Conservation (phyloP, 148 eudicot genomes). For the Chenopodium formosanum region DNA sequence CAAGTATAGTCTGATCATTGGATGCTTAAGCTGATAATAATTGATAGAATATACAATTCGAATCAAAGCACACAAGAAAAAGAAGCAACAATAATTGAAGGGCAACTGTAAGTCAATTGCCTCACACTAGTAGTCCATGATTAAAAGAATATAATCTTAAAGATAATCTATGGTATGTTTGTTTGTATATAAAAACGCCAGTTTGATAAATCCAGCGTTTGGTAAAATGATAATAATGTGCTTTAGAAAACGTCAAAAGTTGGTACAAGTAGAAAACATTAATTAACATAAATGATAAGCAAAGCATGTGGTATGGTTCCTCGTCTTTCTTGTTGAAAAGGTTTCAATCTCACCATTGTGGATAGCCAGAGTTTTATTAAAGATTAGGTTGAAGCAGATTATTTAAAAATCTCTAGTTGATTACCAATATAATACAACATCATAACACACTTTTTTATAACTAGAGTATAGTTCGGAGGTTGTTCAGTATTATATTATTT, state of each 20-base stretch:
- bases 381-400: too few relatives aligned
- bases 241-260: neutral
- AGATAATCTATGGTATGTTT: neutral
- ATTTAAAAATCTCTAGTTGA: too few relatives aligned
- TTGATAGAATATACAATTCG: neutral
- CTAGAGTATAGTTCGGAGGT: too few relatives aligned
- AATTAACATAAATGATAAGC: neutral
- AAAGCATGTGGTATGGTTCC: neutral
- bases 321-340: neutral
- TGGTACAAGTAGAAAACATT: too few relatives aligned
- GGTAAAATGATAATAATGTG: neutral
- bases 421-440: too few relatives aligned
- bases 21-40: too few relatives aligned
- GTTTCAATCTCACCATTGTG: neutral
- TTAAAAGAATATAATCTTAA: neutral
- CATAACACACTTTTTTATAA: too few relatives aligned
- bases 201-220: neutral
- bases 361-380: neutral
- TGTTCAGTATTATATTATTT: too few relatives aligned
- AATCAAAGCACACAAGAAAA: neutral
- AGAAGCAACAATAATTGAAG: neutral
- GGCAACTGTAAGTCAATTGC: neutral
- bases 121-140: neutral
- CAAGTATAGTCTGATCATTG: too few relatives aligned
- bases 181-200: neutral